Base-by-base conservation (phyloP, 2,329 filamentous ascomycete species). In the Scedosporium boydii region DNA sequence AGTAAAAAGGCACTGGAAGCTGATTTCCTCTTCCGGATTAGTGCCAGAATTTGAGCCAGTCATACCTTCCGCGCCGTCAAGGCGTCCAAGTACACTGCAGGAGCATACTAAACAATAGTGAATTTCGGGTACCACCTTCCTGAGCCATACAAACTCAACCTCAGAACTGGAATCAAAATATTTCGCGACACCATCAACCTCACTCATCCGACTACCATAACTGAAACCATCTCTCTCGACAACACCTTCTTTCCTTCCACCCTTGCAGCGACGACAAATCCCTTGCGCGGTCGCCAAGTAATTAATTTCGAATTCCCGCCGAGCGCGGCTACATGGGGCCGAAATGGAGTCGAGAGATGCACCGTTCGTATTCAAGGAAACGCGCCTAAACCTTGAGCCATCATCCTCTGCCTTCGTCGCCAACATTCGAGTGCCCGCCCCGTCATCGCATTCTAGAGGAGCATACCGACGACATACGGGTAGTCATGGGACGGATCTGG, bases 331-430 rank as follows among this genome's bases (percentile, higher is more conserved):
- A 23, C 41, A 89, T 88, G 88, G 85, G 81, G 78, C 80, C 79
- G 84, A 80, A 72, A 91, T 91, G 88, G 84, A 82, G 70, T 79
- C 80, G 69, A 75, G 79, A 71, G 82, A 83, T 70, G 81, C 83
- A 67, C 82, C 83, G 66, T 87, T 84, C 76, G 80, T 90, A 76
- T 95, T 89, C 81, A 93, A 92, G 79, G 91, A 96, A 82, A 91
- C 89, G 74, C 87, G 90, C 73, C 80, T 96, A 75, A 91, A 90
- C 75, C 83, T 95, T 69, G 90, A 95, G 76, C 86, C 87, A 66
- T 82, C 85, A 65, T 88, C 84, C 68, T 80, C 82, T 67, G 84
- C 84, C 69, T 89, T 87, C 64, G 83, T 87, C 69, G 83, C 92
- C 72, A 85, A 87, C 69, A 85, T 93, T 70, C 81, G 84, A 70